Conservation (phyloP, 305 asterid species). For the Andrographis paniculata region DNA sequence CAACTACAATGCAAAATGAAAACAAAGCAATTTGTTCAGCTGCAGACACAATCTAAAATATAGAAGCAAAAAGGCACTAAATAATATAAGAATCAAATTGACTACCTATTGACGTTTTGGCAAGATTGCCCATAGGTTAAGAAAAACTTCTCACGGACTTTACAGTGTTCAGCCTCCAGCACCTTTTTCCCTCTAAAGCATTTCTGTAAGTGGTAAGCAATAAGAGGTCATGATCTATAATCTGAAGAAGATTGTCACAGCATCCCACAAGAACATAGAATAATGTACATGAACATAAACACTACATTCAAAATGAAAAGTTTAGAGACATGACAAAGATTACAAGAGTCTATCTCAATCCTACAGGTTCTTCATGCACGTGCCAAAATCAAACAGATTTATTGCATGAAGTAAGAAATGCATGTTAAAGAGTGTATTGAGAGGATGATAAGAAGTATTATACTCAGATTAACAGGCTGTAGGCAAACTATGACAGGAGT, state of each 20-base stretch:
- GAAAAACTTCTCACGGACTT: conserved; percentile 69
- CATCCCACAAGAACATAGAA: conserved; percentile 9
- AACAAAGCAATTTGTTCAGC: neutral
- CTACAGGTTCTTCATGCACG: too few relatives aligned
- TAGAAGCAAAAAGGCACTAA: conserved; percentile 10
- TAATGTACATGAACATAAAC: neutral
- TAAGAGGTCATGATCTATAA: conserved; percentile 25
- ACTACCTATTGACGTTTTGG: conserved; percentile 66
- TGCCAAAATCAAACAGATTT: too few relatives aligned
- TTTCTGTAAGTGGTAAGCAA: conserved; percentile 51
- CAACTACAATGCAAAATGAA: conserved; percentile 8
- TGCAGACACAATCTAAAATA: conserved; percentile 8
- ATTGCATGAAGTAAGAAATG: too few relatives aligned
- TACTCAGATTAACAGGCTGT: too few relatives aligned
- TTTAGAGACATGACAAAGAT: neutral
- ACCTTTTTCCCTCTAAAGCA: conserved; percentile 88
- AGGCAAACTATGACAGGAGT: too few relatives aligned
- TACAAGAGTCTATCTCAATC: too few relatives aligned
- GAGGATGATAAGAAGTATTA: too few relatives aligned
- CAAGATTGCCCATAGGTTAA: conserved; percentile 54
- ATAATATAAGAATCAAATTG: conserved; percentile 17
- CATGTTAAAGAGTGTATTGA: too few relatives aligned
- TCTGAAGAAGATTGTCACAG: conserved; percentile 6
- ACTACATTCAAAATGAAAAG: too few relatives aligned
- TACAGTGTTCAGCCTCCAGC: conserved; percentile 66